Base-by-base conservation (phyloP, 2,329 filamentous ascomycete species). In the Talaromyces piceae region DNA sequence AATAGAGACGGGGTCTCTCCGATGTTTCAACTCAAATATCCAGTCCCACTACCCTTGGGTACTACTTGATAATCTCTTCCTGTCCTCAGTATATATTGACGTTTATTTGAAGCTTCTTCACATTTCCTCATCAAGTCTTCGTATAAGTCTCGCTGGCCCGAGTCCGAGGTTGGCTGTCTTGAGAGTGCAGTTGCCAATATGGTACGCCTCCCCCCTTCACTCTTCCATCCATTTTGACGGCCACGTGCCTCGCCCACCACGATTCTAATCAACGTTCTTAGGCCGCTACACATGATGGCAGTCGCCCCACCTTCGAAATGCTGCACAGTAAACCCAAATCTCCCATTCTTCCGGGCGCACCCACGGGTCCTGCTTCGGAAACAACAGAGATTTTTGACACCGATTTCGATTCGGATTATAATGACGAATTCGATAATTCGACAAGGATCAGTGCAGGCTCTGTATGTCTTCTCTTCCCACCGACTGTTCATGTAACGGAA, bases 381-480 rank as follows among this genome's bases (percentile, higher is more conserved):
- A 56, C 63, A 0, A 69, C 67, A 0, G 64, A 67, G 45, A 66
- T 68, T 13, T 57, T 64, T 26, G 66, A 69, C 44, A 63, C 63
- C 8, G 67, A 69, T 41, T 63, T 62, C 33, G 66, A 67, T 37
- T 64, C 63, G 5, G 66, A 68, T 33, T 60, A 53, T 8, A 53
- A 61, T 9, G 54, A 59, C 1, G 41, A 50, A n/a, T 57, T 54
- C 9, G 52, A 61, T 23, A 53, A 56, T 13, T 63, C 58, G 6
- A 39, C 56, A 6, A 56, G 57, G 18, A 51, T 51, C 23, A 59
- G 61, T 50, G 41, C 51, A 47, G 52, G 50, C 50, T 60, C 47
- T 26, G 52, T 50, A 49, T 57, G 55, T 57, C 45, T 23, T 47
- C 50, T 13, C 31, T 46, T 11, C 27, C 20, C 9, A 25, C 47